Base-by-base conservation (phyloP, 225 moss, liverwort and hornwort species). In the Climacium dendroides region DNA sequence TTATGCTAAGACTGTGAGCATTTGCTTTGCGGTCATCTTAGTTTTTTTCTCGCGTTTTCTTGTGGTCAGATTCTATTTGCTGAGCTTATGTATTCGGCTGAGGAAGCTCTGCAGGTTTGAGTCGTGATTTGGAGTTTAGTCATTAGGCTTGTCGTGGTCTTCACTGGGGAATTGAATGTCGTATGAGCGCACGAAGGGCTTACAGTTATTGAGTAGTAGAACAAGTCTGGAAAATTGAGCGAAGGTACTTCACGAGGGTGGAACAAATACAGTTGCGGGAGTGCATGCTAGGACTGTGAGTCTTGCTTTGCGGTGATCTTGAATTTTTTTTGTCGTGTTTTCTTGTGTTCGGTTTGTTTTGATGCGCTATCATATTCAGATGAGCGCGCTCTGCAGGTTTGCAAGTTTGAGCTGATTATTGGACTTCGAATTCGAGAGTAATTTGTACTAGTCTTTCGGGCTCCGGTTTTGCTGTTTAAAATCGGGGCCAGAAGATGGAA, bases 401-500 rank as follows among this genome's bases (percentile, higher is more conserved):
- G 79, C 88, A 76, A 81, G 57, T 41, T 80, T 79, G 75, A 88
- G 60, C 73, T 85, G 53, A 66, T 58, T 62, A 75, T 60, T 69
- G 9, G 35, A 35, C 60, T 86, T 76, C 69, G 61, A 55, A 81
- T 75, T 80, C 63, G 35, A 19, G 55, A 64, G 23, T 57, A 78
- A 25, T 39, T 39, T 57, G 78, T 62, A 37, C 60, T 24, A 25
- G 65, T 67, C 20, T 78, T 55, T 54, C 54, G 59, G 86, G 89
- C 89, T 91, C 78, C 89, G 85, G 87, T 91, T 89, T 58, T 85
- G 66, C 15, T 65, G 35, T 41, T 52, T 28, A 69, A 35, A 87
- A 82, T 77, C 82, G 88, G 86, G 86, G 91, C 67, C 85, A 86
- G 50, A 89, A 89, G 84, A 92, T 93, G 92, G 90, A 92, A 78